phyloP scores from a whole-genome alignment of 768 basidiomycete species.

The Austroboletus festivus region DNA sequence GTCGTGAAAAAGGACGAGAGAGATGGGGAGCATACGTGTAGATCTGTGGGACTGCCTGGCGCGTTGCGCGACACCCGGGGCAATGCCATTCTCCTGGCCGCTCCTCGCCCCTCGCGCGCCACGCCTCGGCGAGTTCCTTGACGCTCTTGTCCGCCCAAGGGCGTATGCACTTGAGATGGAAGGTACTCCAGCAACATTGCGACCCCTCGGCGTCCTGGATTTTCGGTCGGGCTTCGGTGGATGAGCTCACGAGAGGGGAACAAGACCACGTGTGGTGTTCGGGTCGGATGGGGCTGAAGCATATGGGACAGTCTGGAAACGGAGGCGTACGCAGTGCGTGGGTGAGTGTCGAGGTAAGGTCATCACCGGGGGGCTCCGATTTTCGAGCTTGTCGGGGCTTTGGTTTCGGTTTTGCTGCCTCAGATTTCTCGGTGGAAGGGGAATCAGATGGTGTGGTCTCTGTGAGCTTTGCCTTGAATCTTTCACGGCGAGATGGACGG shows the following conservation, averaged over 20 bases:
- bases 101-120: conserved; percentile 66
- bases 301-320: conserved; percentile 78
- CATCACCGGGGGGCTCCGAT: conserved; percentile 42
- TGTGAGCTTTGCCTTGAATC: conserved; percentile 38
- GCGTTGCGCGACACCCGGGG: conserved; percentile 85
- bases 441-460: conserved; percentile 6
- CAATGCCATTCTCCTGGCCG: conserved; percentile 84
- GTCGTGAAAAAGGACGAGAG: not conserved
- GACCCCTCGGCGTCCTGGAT: conserved; percentile 24
- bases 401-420: conserved; percentile 1
- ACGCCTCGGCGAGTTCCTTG: conserved; percentile 69
- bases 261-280: conserved; percentile 88
- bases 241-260: conserved; percentile 43
- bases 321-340: conserved; percentile 65
- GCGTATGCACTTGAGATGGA: conserved; percentile 86
- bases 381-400: conserved; percentile 11
- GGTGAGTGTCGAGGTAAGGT: conserved; percentile 73
- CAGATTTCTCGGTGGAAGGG: not conserved
- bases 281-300: conserved; percentile 77
- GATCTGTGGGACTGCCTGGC: conserved; percentile 59
- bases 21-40: conserved; percentile 56
- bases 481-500: conserved; percentile 31
- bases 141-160: conserved; percentile 86
- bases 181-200: conserved; percentile 85
- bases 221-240: not conserved